These are phyloP conservation scores for Amanita rubescens DNA, from an alignment of 768 basidiomycete species.

Conservation along the genomic window DNA sequence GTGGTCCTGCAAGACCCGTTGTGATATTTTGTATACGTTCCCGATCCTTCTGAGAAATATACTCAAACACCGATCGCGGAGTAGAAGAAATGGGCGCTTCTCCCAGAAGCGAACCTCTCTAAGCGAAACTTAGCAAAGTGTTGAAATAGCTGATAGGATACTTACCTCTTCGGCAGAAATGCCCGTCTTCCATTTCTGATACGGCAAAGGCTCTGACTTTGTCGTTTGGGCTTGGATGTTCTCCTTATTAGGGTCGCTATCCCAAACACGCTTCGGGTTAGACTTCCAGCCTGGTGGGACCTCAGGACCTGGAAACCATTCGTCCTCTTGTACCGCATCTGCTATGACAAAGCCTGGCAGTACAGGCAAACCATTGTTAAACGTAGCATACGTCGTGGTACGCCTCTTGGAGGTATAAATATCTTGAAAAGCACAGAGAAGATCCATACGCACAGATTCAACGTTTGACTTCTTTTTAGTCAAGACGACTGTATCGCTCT, in stretches of 20 bases:
- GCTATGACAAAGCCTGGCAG: slow-evolving; percentile 72
- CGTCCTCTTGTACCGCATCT: slow-evolving; percentile 40
- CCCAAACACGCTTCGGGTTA: slow-evolving; percentile 73
- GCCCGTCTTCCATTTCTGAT: slow-evolving; percentile 45
- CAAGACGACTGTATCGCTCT: slow-evolving; percentile 43
- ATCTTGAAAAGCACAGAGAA: background rate
- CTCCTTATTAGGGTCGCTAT: slow-evolving; percentile 41
- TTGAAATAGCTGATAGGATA: slow-evolving; percentile 2
- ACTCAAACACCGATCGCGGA: slow-evolving; percentile 88
- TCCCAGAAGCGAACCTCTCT: slow-evolving; percentile 82
- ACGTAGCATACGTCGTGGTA: slow-evolving; percentile 29
- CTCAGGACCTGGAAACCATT: slow-evolving; percentile 78
- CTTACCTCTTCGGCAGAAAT: slow-evolving; percentile 72
- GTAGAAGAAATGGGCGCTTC: slow-evolving; percentile 66
- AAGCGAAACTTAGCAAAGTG: background rate
- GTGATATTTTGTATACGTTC: slow-evolving; percentile 71
- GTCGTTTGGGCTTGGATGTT: slow-evolving; percentile 24
- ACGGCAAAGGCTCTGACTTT: slow-evolving; percentile 20
- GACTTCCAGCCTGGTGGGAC: slow-evolving; percentile 83
- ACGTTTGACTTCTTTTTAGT: slow-evolving; percentile 15
- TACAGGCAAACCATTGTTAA: slow-evolving; percentile 70
- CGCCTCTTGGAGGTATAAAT: slow-evolving; percentile 26
- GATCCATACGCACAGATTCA: background rate
- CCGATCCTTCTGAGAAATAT: slow-evolving; percentile 84
- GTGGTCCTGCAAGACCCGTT: slow-evolving; percentile 18